These are phyloP conservation scores for Elaeagnus macrophylla DNA, from an alignment of 306 rosid genomes.

Conservation along the genomic window DNA sequence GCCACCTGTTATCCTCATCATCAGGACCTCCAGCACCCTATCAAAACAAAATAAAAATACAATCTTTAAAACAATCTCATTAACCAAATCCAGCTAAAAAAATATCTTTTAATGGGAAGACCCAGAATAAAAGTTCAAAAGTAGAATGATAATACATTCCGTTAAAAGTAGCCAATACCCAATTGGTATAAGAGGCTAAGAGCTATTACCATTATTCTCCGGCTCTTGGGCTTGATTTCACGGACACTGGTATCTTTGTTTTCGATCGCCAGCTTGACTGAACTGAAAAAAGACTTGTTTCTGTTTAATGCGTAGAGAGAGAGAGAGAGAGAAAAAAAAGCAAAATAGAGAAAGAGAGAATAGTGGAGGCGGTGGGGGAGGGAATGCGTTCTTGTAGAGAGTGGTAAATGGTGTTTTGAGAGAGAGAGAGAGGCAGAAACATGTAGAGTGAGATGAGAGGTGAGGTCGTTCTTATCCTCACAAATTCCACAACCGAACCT, in stretches of 20 bases:
- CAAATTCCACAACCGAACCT: slow-evolving; percentile 59
- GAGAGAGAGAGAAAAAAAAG: slow-evolving; percentile 4
- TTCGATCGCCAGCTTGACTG: slow-evolving; percentile 77
- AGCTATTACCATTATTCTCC: slow-evolving; percentile 69
- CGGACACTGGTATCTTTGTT: slow-evolving; percentile 60
- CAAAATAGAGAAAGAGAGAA: not conserved
- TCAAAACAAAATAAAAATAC: slow-evolving; percentile 2
- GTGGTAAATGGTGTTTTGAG: slow-evolving; percentile 52
- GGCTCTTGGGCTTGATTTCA: slow-evolving; percentile 88
- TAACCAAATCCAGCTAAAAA: not conserved
- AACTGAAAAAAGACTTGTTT: not conserved
- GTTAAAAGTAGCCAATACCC: not conserved
- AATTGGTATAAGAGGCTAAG: not conserved
- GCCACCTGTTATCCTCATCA: slow-evolving; percentile 86
- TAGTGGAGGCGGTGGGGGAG: slow-evolving; percentile 43
- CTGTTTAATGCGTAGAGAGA: not conserved
- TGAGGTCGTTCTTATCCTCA: slow-evolving; percentile 83
- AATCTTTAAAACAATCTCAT: slow-evolving; percentile 4
- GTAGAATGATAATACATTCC: not conserved
- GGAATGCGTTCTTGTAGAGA: slow-evolving; percentile 69
- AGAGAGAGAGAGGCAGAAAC: slow-evolving; percentile 7
- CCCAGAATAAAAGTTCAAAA: slow-evolving; percentile 9
- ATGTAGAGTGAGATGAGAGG: too few relatives aligned
- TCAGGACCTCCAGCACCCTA: slow-evolving; percentile 95
- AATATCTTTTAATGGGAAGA: slow-evolving; percentile 5